Base-by-base conservation (phyloP, 257 asterid species). In the Gardenia jasminoides region DNA sequence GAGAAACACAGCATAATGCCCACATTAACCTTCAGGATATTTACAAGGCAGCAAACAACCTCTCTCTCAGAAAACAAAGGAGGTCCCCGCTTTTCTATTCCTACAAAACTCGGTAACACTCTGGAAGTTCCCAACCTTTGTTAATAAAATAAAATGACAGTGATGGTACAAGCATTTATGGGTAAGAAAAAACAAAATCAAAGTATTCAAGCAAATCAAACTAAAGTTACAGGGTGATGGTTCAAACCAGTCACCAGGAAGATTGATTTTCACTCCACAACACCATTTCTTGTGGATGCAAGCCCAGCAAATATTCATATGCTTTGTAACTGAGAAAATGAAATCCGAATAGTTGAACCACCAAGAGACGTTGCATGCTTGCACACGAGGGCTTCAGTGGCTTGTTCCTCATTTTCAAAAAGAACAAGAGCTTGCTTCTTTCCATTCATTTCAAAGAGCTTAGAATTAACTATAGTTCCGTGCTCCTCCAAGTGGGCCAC, bases 361-460 rank as follows among this genome's bases (percentile, higher is more conserved):
- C 88, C 87, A 31, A 96, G 94, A 4, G 97, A 86, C 13, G 97
- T 92, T 33, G 99, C 99, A 82, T 96, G 98, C 88, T 96, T 96
- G 91, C 99, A 92, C 80, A 91, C 96, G 73, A 96, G 96, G 78
- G 98, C 96, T 87, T 96, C 99, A 47, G 99, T 90, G 41, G 99
- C 98, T 87, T 89, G 93, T 88, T 93, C 97, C 86, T 96, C 98
- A 22, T 83, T 92, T 84, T 96, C 98, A 68, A 91, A 92, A 61
- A 91, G 96, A 78, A 93, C 91, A 46, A 93, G 97, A 83, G 97
- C 94, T 86, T 93, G 99, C 82, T 96, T 94, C 90, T 93, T 93
- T 28, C 99, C 97, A 24, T 96, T 96, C 96, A 90, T 92, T 87
- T 93, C 99, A 81, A 96, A 95, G 19, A 93, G 88, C 83, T 96